Evolutionary conservation across 352 stramenopile species (phyloP).

Genomic region (Albugo laibachii): DNA sequence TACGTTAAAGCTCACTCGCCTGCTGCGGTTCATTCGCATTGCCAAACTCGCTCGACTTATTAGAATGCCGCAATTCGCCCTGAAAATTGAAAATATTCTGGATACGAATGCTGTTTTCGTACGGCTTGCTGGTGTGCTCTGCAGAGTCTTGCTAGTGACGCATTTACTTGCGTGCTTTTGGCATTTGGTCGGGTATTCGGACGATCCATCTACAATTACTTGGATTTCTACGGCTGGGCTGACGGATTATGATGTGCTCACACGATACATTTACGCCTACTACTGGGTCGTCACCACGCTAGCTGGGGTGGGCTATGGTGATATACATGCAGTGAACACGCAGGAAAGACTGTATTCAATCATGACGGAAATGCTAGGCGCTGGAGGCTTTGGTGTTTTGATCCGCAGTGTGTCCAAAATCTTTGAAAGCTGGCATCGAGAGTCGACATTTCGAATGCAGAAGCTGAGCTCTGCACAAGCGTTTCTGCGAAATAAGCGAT

Average conservation of each 20-base stretch:
- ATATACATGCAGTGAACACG: constrained; percentile 53
- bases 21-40: constrained; percentile 41
- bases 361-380: constrained; percentile 43
- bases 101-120: constrained; percentile 43
- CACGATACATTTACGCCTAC: constrained; percentile 58
- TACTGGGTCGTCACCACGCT: constrained; percentile 76
- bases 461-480: constrained; percentile 45
- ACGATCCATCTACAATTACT: constrained; percentile 10
- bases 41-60: constrained; percentile 49
- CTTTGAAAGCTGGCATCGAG: constrained; percentile 54
- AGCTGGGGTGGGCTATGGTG: constrained; percentile 64
- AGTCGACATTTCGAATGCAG: constrained; percentile 22
- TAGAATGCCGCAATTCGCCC: constrained; percentile 42
- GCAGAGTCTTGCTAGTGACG: constrained; percentile 41
- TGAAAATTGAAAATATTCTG: constrained; percentile 47
- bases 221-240: constrained; percentile 22
- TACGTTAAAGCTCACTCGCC: constrained; percentile 40
- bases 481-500: constrained; percentile 38
- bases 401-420: constrained; percentile 76
- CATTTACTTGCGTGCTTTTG: constrained; percentile 68
- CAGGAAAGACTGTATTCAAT: constrained; percentile 53
- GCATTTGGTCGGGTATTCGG: constrained; percentile 38
- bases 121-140: constrained; percentile 35
- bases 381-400: constrained; percentile 56
- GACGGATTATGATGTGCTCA: constrained; percentile 7